Base-by-base conservation (phyloP, 2,329 filamentous ascomycete species). In the Aphanocladium album region DNA sequence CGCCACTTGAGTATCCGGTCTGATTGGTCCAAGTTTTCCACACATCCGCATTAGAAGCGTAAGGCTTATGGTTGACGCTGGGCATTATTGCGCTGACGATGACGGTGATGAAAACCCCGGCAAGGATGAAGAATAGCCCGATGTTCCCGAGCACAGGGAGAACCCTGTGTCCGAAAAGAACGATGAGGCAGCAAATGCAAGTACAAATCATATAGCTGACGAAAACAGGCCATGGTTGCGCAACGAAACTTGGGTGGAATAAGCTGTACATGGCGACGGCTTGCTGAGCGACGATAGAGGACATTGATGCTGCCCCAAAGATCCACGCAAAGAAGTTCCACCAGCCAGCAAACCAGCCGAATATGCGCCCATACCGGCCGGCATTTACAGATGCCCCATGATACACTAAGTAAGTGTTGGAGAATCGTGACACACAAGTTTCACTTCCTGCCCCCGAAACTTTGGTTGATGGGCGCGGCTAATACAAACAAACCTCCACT, bases 341-440 rank as follows among this genome's bases (percentile, higher is more conserved):
- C 75, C 75, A 79, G 8, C 77, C 77, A 9, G 77, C 74, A 57
- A 77, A 77, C 68, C 77, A 79, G 6, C 76, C 76, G 11, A 83
- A 75, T 0, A 77, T 64, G 19, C 83, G 79, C 30, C 84, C 83
- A 72, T 79, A 80, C 58, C 64, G 71, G 2, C 84, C 84, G 0
- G 82, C 80, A 2, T 83, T 85, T 9, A 86, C 76, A 16, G 82
- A 79, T 2, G 83, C 83, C 81, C 82, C 86, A 66, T 86, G 83
- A 61, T 87, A 87, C 5, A 86, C 81, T 25, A 30, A 5, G 30
- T 5, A 30, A 9, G 9, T 30, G 30, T 30, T 30, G 30, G 30
- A 5, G 30, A 30, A 30, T 30, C n/a, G n/a, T n/a, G n/a, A n/a
- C n/a, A n/a, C n/a, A n/a, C n/a, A n/a, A n/a, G n/a, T n/a, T n/a